phyloP scores from a whole-genome alignment of 257 asterid species.

The Petunia secreta region DNA sequence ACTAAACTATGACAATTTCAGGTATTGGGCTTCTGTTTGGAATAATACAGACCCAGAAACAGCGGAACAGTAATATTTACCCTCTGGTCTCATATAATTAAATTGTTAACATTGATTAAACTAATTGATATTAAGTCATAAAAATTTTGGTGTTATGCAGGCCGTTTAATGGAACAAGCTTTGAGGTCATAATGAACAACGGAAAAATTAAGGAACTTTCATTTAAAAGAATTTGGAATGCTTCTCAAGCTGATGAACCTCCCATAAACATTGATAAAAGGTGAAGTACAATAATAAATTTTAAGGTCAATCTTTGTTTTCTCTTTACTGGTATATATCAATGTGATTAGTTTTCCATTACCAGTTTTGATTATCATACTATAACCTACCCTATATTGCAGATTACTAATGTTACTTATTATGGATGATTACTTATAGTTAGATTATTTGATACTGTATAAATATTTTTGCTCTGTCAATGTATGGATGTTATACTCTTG shows the following conservation, averaged over 20 bases:
- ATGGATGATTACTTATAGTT: not conserved
- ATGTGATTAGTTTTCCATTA: no score
- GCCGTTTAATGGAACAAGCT: constrained; percentile 45
- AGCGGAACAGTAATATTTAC: constrained; percentile 36
- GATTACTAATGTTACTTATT: no score
- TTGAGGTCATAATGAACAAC: constrained; percentile 38
- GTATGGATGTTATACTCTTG: not conserved
- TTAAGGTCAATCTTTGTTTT: not conserved
- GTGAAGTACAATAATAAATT: constrained; percentile 23
- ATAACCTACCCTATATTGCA: no score
- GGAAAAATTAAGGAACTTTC: constrained; percentile 50
- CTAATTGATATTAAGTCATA: not conserved
- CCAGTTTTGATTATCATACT: no score
- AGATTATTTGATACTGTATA: not conserved
- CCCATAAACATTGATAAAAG: constrained; percentile 64
- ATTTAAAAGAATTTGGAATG: constrained; percentile 48
- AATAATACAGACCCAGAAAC: constrained; percentile 30
- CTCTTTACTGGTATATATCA: no score
- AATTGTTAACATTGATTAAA: not conserved
- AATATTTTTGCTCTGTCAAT: no score
- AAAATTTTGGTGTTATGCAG: constrained; percentile 31
- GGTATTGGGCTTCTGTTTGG: constrained; percentile 60
- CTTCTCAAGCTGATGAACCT: constrained; percentile 28
- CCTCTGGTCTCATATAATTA: not conserved
- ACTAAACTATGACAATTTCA: constrained; percentile 13